These are phyloP conservation scores for Rhexocercosporidium sp. DNA, from an alignment of 2,329 filamentous ascomycete species.

Conservation along the genomic window DNA sequence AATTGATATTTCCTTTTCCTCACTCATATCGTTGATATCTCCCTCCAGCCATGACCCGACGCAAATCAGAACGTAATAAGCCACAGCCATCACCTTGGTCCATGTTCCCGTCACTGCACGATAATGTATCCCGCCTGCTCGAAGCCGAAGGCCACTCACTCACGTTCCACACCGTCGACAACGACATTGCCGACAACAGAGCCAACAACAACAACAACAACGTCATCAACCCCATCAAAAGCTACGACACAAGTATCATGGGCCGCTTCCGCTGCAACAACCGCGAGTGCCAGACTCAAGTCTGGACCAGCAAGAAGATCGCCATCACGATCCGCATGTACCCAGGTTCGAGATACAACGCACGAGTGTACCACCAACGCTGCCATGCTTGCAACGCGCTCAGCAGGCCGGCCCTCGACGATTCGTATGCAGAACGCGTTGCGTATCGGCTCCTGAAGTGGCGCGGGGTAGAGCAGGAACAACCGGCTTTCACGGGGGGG, in stretches of 20 bases:
- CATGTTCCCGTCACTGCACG: constrained; percentile 43
- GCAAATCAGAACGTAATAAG: constrained; percentile 1
- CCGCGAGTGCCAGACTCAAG: constrained; percentile 37
- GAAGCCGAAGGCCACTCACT: constrained; percentile 41
- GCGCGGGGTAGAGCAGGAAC: neutral
- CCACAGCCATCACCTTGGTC: constrained; percentile 38
- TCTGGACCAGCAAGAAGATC: constrained; percentile 49
- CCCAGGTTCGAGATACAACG: constrained; percentile 46
- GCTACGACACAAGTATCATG: constrained; percentile 50
- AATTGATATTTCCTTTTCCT: neutral
- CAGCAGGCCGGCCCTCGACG: no score
- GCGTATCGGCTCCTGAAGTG: constrained; percentile 16
- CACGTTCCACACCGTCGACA: constrained; percentile 42
- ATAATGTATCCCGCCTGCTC: constrained; percentile 41
- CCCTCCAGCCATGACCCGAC: constrained; percentile 1
- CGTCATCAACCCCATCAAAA: constrained; percentile 28
- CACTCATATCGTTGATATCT: neutral
- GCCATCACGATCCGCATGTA: constrained; percentile 51
- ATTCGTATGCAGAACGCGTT: no score
- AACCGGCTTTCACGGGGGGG: neutral
- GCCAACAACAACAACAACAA: constrained; percentile 44
- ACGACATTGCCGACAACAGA: constrained; percentile 31
- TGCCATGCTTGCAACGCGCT: no score
- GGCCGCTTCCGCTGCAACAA: constrained; percentile 48
- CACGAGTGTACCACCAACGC: constrained; percentile 50